Evolutionary conservation across 768 basidiomycete species (phyloP).

Genomic region (Tulasnella sp.): DNA sequence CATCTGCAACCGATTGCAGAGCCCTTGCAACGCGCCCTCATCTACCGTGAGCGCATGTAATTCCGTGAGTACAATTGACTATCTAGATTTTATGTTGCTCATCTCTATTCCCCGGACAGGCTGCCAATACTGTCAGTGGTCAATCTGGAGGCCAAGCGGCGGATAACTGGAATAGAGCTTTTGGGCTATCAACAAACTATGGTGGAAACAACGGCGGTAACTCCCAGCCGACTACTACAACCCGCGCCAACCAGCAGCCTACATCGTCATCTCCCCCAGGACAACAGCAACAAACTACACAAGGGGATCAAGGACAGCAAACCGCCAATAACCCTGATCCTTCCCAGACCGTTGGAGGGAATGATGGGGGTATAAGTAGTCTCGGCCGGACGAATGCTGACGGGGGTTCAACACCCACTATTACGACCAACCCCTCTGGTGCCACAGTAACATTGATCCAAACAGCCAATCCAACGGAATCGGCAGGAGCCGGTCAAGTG

Average conservation of each 20-base stretch:
- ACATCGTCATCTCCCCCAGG: neutral
- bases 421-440: neutral
- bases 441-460: neutral
- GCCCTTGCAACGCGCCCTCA: slow-evolving; percentile 4
- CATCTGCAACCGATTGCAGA: slow-evolving; percentile 5
- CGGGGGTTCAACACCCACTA: neutral
- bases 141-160: slow-evolving; percentile 3
- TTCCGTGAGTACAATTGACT: neutral
- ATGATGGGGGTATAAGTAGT: too few species aligned
- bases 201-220: neutral
- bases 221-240: neutral
- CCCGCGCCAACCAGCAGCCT: neutral
- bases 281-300: neutral
- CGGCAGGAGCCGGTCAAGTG: neutral
- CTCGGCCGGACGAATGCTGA: neutral
- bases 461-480: neutral
- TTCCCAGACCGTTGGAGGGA: too few species aligned
- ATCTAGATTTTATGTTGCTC: neutral
- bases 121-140: neutral
- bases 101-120: neutral
- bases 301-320: neutral
- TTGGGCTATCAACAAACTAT: slow-evolving; percentile 1
- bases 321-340: too few species aligned
- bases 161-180: slow-evolving; percentile 3
- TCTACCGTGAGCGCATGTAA: neutral